These are phyloP conservation scores for Cryphonectria japonica DNA, from an alignment of 2,329 filamentous ascomycete genomes.

Conservation along the genomic window DNA sequence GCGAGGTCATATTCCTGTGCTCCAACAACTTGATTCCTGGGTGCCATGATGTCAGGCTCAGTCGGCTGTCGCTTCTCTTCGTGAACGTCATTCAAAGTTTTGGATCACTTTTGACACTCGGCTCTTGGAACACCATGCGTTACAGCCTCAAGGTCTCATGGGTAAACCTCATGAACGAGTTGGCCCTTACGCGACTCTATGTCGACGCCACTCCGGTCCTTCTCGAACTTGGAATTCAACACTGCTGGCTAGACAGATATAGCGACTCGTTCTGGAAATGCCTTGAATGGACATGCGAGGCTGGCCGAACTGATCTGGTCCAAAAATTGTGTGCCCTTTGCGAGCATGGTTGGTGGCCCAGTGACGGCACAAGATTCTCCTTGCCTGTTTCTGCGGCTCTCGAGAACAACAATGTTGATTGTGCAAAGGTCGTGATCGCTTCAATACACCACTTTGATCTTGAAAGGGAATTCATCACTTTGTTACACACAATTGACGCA, in stretches of 20 bases:
- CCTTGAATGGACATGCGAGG: not conserved
- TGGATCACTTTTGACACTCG: too few species aligned
- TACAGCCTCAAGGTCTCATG: not conserved
- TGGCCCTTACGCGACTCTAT: not conserved
- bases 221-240: not conserved
- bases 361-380: not conserved
- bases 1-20: not conserved
- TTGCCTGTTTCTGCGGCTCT: not conserved
- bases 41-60: not conserved
- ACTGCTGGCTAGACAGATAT: not conserved
- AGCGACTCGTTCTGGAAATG: not conserved
- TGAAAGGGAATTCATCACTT: too few species aligned
- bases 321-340: not conserved
- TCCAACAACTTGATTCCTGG: not conserved
- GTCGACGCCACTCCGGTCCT: too few species aligned
- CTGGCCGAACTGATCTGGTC: not conserved
- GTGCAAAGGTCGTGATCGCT: not conserved
- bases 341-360: not conserved
- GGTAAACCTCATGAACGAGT: not conserved
- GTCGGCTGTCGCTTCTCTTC: not conserved
- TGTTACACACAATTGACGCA: not conserved
- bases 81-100: not conserved
- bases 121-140: not conserved
- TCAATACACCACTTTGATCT: too few species aligned
- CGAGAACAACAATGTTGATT: not conserved